Evolutionary conservation across 179 eudicot genomes (phyloP).

Genomic region (Silene noctiflora): DNA sequence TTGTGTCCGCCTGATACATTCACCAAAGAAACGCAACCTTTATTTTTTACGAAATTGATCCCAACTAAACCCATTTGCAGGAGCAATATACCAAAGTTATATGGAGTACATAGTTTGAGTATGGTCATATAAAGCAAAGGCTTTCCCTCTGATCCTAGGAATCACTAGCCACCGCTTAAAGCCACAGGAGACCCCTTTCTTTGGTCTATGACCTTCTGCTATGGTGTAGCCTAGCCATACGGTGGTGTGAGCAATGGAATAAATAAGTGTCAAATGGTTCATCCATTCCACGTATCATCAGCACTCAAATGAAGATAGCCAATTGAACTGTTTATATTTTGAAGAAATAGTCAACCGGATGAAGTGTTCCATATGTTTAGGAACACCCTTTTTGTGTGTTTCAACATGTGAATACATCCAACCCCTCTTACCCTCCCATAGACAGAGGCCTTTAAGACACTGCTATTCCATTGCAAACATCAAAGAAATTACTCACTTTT

Average conservation of each 20-base stretch:
- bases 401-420: not conserved
- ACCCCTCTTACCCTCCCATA: not conserved
- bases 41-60: not conserved
- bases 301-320: not conserved
- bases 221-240: not conserved
- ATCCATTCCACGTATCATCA: not conserved
- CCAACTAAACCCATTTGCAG: not conserved
- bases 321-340: no score
- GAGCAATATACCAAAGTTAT: not conserved
- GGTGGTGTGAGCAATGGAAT: not conserved
- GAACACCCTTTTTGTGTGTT: not conserved
- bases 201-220: no score
- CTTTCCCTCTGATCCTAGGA: no score
- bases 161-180: no score
- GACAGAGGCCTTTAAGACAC: not conserved
- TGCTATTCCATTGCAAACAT: not conserved
- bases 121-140: not conserved
- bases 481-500: not conserved
- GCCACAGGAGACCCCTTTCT: no score
- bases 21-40: not conserved
- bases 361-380: not conserved
- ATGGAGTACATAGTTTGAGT: not conserved
- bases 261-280: not conserved
- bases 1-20: constrained; percentile 77
- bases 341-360: not conserved